Base-by-base conservation (phyloP, 345 rosid species). In the Sapria himalayana region DNA sequence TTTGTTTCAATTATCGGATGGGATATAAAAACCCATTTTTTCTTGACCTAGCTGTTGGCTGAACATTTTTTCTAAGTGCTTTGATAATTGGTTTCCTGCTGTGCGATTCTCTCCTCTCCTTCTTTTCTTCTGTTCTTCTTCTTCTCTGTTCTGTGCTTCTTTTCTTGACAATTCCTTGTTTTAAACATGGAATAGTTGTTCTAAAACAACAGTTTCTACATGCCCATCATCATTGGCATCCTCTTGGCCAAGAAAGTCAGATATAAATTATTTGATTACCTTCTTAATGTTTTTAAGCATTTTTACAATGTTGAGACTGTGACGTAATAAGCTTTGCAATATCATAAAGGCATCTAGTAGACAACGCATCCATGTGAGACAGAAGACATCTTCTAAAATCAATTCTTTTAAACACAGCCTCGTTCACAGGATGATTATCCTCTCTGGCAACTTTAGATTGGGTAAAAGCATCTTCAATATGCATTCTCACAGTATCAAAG, bases 391-490 rank as follows among this genome's bases (percentile, higher is more conserved):
- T 59, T 43, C 21, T 49, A 37, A 63, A 14, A 15, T 62, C 55
- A 22, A 35, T 47, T 34, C 48, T 16, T 22, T 64, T 60, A 39
- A 55, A 44, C 20, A 45, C 33, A 2, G 39, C 48, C 25, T 32
- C 67, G 44, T 48, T 41, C 52, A 39, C 21, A 23, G 12, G 43
- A 35, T 45, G 25, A n/a, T n/a, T n/a, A 23, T 50, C 9, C 39
- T 43, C 53, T 31, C 19, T 51, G 62, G 51, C 62, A 41, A 22
- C 41, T 37, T 49, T 37, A 22, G 39, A n/a, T 9, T 46, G 62
- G 52, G 85, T 72, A 61, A 73, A 71, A 9, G 78, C 65, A 49
- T 70, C 69, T 59, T 74, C 72, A 32, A 86, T 73, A 59, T 41
- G 65, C 4, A 41, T 34, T 62, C 70, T 72, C 10, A 63, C 39